Evolutionary conservation across 495 filamentous ascomycete genomes (phyloP), one percentile per base, ranked within the genome.

Genomic region (Talaromyces wortmannii): DNA sequence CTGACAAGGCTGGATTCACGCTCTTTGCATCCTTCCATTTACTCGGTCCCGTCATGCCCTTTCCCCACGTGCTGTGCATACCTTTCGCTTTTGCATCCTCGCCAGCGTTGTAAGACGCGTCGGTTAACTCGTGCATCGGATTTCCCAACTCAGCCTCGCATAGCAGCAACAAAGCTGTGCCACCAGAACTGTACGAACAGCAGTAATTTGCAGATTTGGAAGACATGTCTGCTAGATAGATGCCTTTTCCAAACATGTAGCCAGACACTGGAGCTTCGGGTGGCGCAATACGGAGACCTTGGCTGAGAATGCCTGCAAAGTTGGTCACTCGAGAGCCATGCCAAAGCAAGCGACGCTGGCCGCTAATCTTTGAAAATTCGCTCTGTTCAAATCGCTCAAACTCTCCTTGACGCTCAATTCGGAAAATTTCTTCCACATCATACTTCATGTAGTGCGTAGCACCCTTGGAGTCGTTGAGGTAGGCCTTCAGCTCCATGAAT

Each of bases 211-310:
- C 89, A 5, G 86, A 90, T 67, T 91, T 89, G 65, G 72, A 81
- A 57, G 82, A 86, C 69, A 88, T 88, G 62, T 96, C 91, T 11
- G 91, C 90, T 2, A 95, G 76, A 64, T 96, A 95, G 45, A 95
- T 83, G n/a, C 91, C 91, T 56, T 94, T 92, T 58, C 87, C 90
- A 59, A 94, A 95, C 76, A 83, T 84, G 68, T 92, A 91, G 0
- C 90, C 90, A 48, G 75, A 81, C 3, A 84, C 83, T 2, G 88
- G 90, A 0, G 88, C 89, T 65, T 92, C 88, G 0, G 89, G 89
- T 0, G 91, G 90, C 0, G 91, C 90, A 53, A 96, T 95, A 8
- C 89, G 87, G 7, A 96, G 75, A 40, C 91, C 91, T 64, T 94
- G 88, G 54, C 81, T 86, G 23, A 95, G 78, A 48, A 95, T 94